phyloP scores from a whole-genome alignment of 2,329 filamentous ascomycete species.

The Colletotrichum abscissum region DNA sequence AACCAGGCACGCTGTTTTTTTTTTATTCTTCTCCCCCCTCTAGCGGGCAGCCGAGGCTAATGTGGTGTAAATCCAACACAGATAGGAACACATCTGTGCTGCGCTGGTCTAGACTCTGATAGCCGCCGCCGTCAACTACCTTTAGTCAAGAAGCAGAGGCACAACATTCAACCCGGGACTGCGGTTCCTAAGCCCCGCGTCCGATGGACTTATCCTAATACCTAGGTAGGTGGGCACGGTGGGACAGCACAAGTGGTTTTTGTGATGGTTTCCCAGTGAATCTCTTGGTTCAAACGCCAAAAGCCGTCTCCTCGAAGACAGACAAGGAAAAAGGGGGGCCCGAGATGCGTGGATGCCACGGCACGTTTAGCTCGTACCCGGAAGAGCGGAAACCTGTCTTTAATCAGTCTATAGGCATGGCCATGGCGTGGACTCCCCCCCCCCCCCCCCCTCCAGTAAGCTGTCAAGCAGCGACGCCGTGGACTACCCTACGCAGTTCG shows the following conservation, averaged over 20 bases:
- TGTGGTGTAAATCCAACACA: neutral
- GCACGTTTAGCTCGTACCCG: neutral
- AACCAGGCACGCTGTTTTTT: no score
- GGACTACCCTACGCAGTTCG: neutral
- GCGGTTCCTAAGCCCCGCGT: neutral
- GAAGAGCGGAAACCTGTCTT: neutral
- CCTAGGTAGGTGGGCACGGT: no score
- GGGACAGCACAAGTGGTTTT: neutral
- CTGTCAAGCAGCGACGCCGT: neutral
- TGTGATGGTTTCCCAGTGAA: neutral
- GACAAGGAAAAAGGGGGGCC: neutral
- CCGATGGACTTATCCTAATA: neutral
- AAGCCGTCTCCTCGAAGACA: neutral
- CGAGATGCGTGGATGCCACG: neutral
- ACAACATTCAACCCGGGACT: neutral
- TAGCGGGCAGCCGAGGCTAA: conserved; percentile 13
- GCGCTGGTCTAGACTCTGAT: neutral
- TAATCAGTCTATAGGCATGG: neutral
- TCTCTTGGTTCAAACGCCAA: neutral
- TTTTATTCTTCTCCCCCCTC: no score
- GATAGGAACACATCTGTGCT: neutral
- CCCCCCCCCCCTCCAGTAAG: neutral
- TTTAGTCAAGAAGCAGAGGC: neutral
- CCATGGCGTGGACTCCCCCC: neutral
- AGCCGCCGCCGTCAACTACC: neutral